phyloP scores from a whole-genome alignment of 495 filamentous ascomycete species.

The Halenospora varia region DNA sequence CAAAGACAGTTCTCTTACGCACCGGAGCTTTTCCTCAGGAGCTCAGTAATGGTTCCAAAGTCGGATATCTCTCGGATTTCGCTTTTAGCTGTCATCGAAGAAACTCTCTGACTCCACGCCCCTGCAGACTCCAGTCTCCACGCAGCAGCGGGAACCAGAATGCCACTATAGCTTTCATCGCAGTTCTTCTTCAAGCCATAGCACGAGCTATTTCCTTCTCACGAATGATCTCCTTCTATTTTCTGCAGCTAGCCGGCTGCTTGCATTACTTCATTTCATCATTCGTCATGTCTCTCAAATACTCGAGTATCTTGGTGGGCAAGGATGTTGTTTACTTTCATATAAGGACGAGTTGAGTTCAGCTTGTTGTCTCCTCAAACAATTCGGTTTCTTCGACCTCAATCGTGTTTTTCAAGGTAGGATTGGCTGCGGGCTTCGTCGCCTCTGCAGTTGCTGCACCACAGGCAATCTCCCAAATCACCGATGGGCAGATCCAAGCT shows the following conservation, averaged over 20 bases:
- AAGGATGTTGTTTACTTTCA: too few species aligned
- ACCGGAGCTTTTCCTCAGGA: too few species aligned
- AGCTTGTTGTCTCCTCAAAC: too few species aligned
- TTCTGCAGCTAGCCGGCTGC: background rate
- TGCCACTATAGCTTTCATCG: background rate
- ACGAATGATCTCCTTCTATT: too few species aligned
- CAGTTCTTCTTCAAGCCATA: too few species aligned
- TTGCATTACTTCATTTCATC: background rate
- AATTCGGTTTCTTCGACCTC: background rate
- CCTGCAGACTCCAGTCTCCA: background rate
- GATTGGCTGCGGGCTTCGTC: constrained; percentile 9
- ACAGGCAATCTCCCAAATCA: background rate
- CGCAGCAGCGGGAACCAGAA: background rate
- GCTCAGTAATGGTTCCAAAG: too few species aligned
- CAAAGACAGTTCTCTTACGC: too few species aligned
- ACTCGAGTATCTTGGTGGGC: too few species aligned
- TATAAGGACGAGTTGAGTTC: too few species aligned
- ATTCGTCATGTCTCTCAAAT: background rate
- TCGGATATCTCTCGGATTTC: too few species aligned
- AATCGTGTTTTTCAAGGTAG: constrained; percentile 13
- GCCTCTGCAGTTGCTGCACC: constrained; percentile 9
- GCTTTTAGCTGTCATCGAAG: background rate
- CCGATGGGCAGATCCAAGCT: background rate
- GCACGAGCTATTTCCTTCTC: too few species aligned
- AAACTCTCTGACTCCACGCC: background rate